Conservation (phyloP, 306 rosid species). For the Senna siamea region DNA sequence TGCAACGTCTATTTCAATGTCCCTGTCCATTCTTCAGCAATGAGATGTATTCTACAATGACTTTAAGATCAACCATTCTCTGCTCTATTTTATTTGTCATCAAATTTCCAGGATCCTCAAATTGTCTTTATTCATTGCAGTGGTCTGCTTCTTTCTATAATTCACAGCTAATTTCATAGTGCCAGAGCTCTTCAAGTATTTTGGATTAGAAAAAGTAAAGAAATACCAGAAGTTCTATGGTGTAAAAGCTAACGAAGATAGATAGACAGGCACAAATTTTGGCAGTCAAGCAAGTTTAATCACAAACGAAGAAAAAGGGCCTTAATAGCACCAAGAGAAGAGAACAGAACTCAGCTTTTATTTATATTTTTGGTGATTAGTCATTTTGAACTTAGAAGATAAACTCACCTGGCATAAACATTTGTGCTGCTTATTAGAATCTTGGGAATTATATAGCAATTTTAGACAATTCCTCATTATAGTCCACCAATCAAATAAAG, state of each 20-base stretch:
- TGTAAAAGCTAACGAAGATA: conserved; percentile 15
- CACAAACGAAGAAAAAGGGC: conserved; percentile 10
- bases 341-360: conserved; percentile 1
- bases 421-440: neutral
- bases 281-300: neutral
- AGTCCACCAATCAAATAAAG: conserved; percentile 2
- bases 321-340: conserved; percentile 1
- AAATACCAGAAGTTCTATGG: conserved; percentile 49
- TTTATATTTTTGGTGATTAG: conserved; percentile 5
- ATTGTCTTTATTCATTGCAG: conserved; percentile 41
- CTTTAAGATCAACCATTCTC: no score
- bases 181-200: conserved; percentile 52
- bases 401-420: neutral
- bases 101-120: neutral
- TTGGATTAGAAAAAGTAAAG: conserved; percentile 34
- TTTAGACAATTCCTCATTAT: neutral
- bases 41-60: no score
- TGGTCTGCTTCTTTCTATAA: conserved; percentile 52
- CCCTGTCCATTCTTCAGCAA: no score
- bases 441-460: neutral
- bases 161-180: conserved; percentile 55
- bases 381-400: conserved; percentile 1
- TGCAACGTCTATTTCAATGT: no score
- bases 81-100: no score
- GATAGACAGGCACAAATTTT: conserved; percentile 6